phyloP scores from a whole-genome alignment of 1,139 yeast species.

The Meyerozyma carpophila region DNA sequence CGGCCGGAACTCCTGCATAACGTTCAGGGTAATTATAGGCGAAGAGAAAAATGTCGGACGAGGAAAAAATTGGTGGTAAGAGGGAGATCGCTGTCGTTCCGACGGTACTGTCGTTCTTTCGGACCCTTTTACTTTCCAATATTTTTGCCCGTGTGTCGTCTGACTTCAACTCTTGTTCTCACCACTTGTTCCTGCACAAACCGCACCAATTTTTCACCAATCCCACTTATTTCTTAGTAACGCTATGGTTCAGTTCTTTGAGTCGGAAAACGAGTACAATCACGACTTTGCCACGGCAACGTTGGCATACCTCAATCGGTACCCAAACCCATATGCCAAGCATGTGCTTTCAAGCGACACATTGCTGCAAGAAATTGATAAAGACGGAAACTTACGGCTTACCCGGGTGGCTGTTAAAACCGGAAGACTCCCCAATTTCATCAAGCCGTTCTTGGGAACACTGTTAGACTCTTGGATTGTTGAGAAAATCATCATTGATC shows the following conservation, averaged over 20 bases:
- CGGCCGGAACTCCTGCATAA: too few relatives aligned
- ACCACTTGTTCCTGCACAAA: neutral
- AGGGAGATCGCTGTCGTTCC: too few relatives aligned
- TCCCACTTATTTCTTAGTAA: neutral
- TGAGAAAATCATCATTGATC: conserved; percentile 75
- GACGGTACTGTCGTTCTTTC: too few relatives aligned
- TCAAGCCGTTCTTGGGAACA: conserved; percentile 69
- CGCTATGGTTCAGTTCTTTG: conserved; percentile 63
- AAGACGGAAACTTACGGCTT: conserved; percentile 60
- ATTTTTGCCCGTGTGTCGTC: neutral
- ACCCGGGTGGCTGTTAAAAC: conserved; percentile 73
- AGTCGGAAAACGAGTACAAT: conserved; percentile 48
- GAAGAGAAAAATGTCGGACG: neutral
- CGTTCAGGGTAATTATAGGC: too few relatives aligned
- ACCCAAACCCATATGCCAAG: conserved; percentile 87
- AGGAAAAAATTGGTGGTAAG: too few relatives aligned
- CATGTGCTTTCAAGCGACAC: conserved; percentile 89
- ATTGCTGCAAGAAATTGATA: conserved; percentile 52
- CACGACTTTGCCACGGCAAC: conserved; percentile 72
- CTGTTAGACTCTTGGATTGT: conserved; percentile 78
- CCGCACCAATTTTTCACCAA: neutral
- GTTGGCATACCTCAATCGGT: conserved; percentile 75
- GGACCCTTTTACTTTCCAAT: too few relatives aligned
- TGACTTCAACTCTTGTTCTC: neutral
- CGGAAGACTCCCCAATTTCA: conserved; percentile 79